Base-by-base conservation (phyloP, 2,329 filamentous ascomycete genomes). In the Scorias spongiosa region DNA sequence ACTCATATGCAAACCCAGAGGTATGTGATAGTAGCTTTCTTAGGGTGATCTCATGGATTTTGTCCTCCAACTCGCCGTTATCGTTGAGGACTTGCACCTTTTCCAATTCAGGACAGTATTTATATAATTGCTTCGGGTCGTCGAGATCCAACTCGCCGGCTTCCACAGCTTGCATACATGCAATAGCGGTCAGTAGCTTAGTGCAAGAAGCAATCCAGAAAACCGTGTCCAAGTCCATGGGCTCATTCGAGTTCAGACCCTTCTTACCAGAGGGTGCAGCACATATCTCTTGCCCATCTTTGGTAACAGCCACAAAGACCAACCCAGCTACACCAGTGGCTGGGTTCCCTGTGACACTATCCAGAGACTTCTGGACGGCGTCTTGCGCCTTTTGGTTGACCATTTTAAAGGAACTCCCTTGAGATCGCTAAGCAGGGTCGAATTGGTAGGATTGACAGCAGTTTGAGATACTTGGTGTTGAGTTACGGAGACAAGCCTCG, bases 171-270 rank as follows among this genome's bases (percentile, higher is more conserved):
- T 71, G 68, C 66, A 71, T 66, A 40, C 63, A 67, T 0, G 66
- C 67, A 37, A 71, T 63, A 0, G 59, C 61, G 2, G 56, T 56
- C 1, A 71, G 50, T 42, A 70, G 51, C 51, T 70, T 70, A 11
- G 61, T 64, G 53, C 69, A 73, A 1, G 67, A 71, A 1, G 71
- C 70, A 15, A 75, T 69, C 69, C 70, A 75, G 52, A 79, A 82
- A 1, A 76, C 62, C 8, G 66, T 75, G 34, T 83, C 76, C 0
- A 76, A 59, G 0, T 69, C 69, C 71, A 83, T 76, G 3, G 69
- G 63, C 39, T 75, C 68, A 0, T 62, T 50, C 2, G 55, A 57
- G 7, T 63, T 55, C 4, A 67, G 44, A 11, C 64, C 60, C 20
- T 56, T 54, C 29, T 61, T 66, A 10, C 67, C 67, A 3, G 66